Percentiles rank a stretch among this genome's conserved stretches.
phyloP scores from a whole-genome alignment of 139 green algal genomes.

The Closterium sp. region DNA sequence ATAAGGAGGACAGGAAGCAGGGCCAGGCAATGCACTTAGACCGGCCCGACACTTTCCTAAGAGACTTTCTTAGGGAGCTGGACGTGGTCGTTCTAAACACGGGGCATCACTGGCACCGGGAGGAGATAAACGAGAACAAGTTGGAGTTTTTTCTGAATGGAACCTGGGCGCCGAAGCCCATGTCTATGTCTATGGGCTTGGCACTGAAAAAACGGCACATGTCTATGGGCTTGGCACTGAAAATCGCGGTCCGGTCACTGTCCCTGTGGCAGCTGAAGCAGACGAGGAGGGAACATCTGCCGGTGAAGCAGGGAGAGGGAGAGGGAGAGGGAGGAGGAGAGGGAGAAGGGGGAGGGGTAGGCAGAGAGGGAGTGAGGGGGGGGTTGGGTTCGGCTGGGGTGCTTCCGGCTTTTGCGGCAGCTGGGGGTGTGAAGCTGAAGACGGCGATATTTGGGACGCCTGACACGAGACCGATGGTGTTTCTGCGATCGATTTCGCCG shows the following conservation, averaged over 20 bases:
- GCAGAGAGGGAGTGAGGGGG: too few relatives aligned
- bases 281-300: too few relatives aligned
- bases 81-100: conserved; percentile 46
- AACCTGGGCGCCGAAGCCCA: not conserved
- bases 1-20: not conserved
- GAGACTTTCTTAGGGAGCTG: not conserved
- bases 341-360: too few relatives aligned
- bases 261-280: not conserved
- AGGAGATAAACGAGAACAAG: not conserved
- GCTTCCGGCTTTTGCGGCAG: not conserved
- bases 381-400: not conserved
- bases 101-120: conserved; percentile 44
- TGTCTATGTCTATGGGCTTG: too few relatives aligned
- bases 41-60: conserved; percentile 20
- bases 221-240: not conserved
- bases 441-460: too few relatives aligned
- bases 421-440: too few relatives aligned
- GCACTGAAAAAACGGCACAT: too few relatives aligned
- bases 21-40: conserved; percentile 29
- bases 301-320: too few relatives aligned
- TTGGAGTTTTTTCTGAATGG: not conserved
- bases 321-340: too few relatives aligned
- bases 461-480: not conserved
- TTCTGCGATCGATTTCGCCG: conserved; percentile 14
- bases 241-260: not conserved